phyloP scores from a whole-genome alignment of 1,284 basidiomycete genomes.

The Amylostereum areolatum region DNA sequence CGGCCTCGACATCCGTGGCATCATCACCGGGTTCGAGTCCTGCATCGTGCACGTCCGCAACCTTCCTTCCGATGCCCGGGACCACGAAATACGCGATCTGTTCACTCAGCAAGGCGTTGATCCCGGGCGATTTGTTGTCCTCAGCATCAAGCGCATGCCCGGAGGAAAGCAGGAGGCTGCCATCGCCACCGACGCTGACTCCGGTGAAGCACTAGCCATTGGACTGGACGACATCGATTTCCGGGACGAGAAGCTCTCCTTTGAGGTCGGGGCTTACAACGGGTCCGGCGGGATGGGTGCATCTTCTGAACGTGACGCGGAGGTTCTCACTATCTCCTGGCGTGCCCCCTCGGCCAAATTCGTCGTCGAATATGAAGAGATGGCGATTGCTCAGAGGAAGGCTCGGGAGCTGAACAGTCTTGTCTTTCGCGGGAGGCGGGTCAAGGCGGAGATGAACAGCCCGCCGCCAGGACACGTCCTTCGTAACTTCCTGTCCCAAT shows the following conservation, averaged over 20 bases:
- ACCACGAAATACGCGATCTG: conserved; percentile 13
- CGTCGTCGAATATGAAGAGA: conserved; percentile 29
- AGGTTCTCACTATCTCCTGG: conserved; percentile 40
- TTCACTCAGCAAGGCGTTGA: conserved; percentile 17
- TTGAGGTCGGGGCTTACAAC: conserved; percentile 27
- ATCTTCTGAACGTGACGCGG: conserved; percentile 18
- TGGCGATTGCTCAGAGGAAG: conserved; percentile 22
- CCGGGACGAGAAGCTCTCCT: conserved; percentile 28
- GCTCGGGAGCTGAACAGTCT: conserved; percentile 26
- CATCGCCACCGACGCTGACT: conserved; percentile 27
- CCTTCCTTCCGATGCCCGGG: conserved; percentile 11
- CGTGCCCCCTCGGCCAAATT: conserved; percentile 30
- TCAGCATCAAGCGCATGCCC: background rate
- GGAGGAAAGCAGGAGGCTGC: conserved; percentile 7
- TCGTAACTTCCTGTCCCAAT: conserved; percentile 16
- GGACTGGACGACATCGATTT: conserved; percentile 40
- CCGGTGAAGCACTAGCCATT: conserved; percentile 29
- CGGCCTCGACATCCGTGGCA: conserved; percentile 12
- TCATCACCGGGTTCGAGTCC: conserved; percentile 18
- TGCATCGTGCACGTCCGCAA: conserved; percentile 11
- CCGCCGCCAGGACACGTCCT: conserved; percentile 20
- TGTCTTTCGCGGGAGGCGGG: conserved; percentile 28
- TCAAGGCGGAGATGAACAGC: conserved; percentile 37
- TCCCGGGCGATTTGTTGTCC: conserved; percentile 8
- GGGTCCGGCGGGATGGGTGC: conserved; percentile 34